Percentiles rank a stretch among this genome's conserved stretches.
Conservation (phyloP, 2,329 filamentous ascomycete species). For the Trichophyton verrucosum region DNA sequence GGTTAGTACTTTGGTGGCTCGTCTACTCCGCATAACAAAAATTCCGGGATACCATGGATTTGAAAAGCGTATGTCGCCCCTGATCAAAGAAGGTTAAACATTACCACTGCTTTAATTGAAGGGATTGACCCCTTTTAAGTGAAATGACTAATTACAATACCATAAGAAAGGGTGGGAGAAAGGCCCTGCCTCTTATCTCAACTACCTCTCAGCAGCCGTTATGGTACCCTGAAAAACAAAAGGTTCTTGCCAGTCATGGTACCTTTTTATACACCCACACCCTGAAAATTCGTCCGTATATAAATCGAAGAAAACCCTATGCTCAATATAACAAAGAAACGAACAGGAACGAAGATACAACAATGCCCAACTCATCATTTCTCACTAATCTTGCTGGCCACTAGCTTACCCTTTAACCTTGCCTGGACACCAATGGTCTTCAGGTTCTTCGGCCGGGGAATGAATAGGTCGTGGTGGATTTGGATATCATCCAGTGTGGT, state of each 20-base stretch:
- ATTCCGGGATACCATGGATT: neutral
- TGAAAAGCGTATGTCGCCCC: too few species aligned
- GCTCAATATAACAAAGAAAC: neutral
- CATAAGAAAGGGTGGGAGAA: neutral
- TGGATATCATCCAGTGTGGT: constrained; percentile 15
- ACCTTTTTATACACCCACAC: neutral
- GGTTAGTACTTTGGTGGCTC: neutral
- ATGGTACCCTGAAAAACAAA: neutral
- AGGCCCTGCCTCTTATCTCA: neutral
- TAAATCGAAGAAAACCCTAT: neutral
- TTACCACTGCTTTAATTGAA: neutral
- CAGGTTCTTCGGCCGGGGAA: constrained; percentile 13
- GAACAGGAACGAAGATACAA: neutral
- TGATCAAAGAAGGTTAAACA: neutral
- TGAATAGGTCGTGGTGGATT: constrained; percentile 14
- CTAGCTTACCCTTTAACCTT: neutral
- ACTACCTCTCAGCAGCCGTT: neutral
- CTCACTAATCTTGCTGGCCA: neutral
- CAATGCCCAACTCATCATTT: neutral
- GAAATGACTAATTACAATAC: neutral
- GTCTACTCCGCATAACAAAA: neutral
- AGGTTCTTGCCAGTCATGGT: neutral
- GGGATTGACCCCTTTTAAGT: neutral
- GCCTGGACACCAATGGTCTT: constrained; percentile 10
- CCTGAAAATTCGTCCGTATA: neutral